Evolutionary conservation across 1,139 yeast genomes (phyloP).

Genomic region (Debaryomycetaceae sp.): DNA sequence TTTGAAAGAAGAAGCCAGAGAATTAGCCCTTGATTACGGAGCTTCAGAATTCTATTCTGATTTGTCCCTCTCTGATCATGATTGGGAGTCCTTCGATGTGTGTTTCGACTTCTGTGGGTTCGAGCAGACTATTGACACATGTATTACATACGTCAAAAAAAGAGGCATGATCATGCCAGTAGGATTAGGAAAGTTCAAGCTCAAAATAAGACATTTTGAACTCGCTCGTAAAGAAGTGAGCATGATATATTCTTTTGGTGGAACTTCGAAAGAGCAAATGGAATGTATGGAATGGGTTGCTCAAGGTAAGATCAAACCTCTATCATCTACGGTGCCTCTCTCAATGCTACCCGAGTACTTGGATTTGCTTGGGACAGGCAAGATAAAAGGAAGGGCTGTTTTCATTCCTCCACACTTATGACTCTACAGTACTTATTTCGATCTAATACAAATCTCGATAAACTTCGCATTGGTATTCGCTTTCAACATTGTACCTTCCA

Average conservation of each 20-base stretch:
- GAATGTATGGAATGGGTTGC: constrained; percentile 45
- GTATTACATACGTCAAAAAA: constrained; percentile 30
- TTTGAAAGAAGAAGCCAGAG: constrained; percentile 1
- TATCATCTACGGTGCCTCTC: constrained; percentile 28
- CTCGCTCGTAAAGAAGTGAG: constrained; percentile 42
- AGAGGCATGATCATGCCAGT: constrained; percentile 43
- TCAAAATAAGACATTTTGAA: constrained; percentile 30
- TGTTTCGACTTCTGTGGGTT: constrained; percentile 47
- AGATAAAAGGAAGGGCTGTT: constrained; percentile 44
- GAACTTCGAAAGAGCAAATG: constrained; percentile 41
- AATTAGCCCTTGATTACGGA: constrained; percentile 31
- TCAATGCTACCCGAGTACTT: constrained; percentile 35
- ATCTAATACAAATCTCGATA: too few relatives aligned
- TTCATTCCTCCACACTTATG: constrained; percentile 26
- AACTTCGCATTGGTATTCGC: too few relatives aligned
- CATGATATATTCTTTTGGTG: constrained; percentile 44
- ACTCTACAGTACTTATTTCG: not conserved
- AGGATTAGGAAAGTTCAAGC: constrained; percentile 39
- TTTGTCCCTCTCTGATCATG: constrained; percentile 23
- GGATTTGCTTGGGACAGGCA: constrained; percentile 33
- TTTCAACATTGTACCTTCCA: too few relatives aligned
- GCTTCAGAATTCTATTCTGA: constrained; percentile 43
- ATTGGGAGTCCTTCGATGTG: constrained; percentile 32
- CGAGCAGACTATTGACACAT: constrained; percentile 32
- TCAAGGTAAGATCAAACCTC: constrained; percentile 39